A percentile compares a stretch with the other conserved stretches of the same genome.
phyloP scores from a whole-genome alignment of 441 rosid genomes.

The Raphanus hybrid region DNA sequence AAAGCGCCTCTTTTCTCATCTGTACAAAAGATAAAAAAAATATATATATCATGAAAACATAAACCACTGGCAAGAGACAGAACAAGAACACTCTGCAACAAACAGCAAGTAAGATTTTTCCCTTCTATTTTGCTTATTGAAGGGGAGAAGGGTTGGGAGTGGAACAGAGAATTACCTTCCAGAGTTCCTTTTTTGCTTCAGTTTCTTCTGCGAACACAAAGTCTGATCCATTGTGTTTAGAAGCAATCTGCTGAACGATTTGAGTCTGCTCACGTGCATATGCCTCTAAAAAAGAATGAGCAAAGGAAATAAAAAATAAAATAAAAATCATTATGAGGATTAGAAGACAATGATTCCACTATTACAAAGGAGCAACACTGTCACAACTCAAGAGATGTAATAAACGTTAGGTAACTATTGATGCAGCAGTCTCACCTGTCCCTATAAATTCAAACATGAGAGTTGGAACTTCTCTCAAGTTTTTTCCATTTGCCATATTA shows the following conservation, averaged over 20 bases:
- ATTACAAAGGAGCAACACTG: neutral
- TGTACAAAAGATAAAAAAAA: constrained; percentile 37
- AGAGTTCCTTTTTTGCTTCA: constrained; percentile 87
- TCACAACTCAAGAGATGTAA: neutral
- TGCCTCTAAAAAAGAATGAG: constrained; percentile 57
- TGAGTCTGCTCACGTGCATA: constrained; percentile 83
- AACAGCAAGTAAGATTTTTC: neutral
- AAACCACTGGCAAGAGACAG: neutral
- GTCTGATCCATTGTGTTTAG: constrained; percentile 83
- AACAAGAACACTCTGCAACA: neutral
- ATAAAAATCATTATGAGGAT: constrained; percentile 13
- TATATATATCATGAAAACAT: neutral
- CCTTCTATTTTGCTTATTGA: constrained; percentile 7
- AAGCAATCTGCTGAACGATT: constrained; percentile 84
- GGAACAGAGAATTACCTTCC: constrained; percentile 64
- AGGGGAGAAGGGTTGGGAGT: constrained; percentile 11
- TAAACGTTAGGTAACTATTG: neutral
- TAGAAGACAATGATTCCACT: constrained; percentile 11
- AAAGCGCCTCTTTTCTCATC: constrained; percentile 93
- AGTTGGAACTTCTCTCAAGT: constrained; percentile 80
- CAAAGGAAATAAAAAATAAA: constrained; percentile 11
- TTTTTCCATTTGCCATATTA: constrained; percentile 88
- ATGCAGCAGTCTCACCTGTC: constrained; percentile 58
- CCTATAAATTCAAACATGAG: constrained; percentile 94
- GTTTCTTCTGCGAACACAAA: constrained; percentile 86